Conservation (phyloP, 768 basidiomycete genomes). For the Russula abietina region DNA sequence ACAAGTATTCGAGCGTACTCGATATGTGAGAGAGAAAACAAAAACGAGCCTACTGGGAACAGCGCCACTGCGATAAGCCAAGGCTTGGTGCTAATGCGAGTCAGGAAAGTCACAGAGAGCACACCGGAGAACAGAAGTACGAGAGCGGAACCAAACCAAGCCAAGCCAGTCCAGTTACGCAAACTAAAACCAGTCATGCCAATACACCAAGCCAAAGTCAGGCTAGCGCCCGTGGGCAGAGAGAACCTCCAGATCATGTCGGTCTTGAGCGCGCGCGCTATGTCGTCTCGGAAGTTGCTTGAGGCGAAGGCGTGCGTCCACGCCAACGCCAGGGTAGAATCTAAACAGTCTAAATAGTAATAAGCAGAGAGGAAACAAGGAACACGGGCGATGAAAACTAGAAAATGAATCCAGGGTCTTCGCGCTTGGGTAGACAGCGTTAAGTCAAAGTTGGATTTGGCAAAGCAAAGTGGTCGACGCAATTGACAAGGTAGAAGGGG, state of each 20-base stretch:
- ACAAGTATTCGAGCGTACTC: not conserved
- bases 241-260: not conserved
- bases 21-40: not conserved
- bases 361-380: not conserved
- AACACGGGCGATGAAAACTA: not conserved
- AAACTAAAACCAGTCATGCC: not conserved
- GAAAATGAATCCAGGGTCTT: not conserved
- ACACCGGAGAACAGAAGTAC: not conserved
- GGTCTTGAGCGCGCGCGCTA: slow-evolving; percentile 18
- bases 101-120: not conserved
- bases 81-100: not conserved
- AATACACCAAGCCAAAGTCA: slow-evolving; percentile 1
- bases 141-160: slow-evolving; percentile 5
- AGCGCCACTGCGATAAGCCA: not conserved
- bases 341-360: not conserved
- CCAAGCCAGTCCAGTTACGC: not conserved
- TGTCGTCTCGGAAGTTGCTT: not conserved
- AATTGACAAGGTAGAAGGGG: not conserved
- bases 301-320: slow-evolving; percentile 15
- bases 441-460: not conserved
- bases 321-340: not conserved
- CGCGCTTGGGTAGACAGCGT: not conserved
- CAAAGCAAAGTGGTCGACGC: not conserved
- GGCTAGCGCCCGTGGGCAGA: slow-evolving; percentile 12
- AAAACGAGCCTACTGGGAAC: not conserved